Evolutionary conservation across 2,329 filamentous ascomycete genomes (phyloP), one percentile per base, ranked within the genome.

Genomic region (Rhynchosporium agropyri): DNA sequence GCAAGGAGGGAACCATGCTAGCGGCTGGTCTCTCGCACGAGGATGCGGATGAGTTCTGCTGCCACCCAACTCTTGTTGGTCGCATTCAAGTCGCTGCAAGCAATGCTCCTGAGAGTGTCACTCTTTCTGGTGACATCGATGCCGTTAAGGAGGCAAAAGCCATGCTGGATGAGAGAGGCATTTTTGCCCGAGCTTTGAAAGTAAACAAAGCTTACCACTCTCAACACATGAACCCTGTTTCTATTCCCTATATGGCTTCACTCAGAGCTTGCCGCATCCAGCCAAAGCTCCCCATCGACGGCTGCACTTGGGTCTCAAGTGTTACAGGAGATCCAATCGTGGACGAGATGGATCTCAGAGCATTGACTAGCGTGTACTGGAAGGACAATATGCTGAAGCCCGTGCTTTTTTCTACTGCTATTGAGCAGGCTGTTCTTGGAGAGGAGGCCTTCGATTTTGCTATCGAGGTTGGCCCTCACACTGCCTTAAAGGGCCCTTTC

Each of bases 1-100:
- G 50, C 4, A 73, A 9, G 13, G 43, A 63, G 38, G 40, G 83
- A 82, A 0, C 74, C 1, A 85, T 85, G 83, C 67, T 84, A 54
- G 81, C 81, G 0, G 80, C 77, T 0, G 79, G 77, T 0, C 74
- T 76, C 12, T 62, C 65, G 2, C 57, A 63, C 9, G 62, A 64
- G 12, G 63, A 67, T 31, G 63, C 62, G 20, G 20, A 56, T 8
- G 65, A 62, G 8, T 63, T 68, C 28, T 65, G 58, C 55, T 49
- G 49, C 12, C 62, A 56, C 10, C 53, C 53, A 15, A 43, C 48
- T 5, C 65, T 68, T 40, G n/a, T 50, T 28, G 68, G 68, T 3
- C 63, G 67, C 3, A 55, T 71, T 8, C 29, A 66, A n/a, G 68
- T 78, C 13, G 77, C 77, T 4, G 75, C 73, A 6, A 65, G 61